Conservation (phyloP, 306 rosid genomes). For the Corylus avellana region DNA sequence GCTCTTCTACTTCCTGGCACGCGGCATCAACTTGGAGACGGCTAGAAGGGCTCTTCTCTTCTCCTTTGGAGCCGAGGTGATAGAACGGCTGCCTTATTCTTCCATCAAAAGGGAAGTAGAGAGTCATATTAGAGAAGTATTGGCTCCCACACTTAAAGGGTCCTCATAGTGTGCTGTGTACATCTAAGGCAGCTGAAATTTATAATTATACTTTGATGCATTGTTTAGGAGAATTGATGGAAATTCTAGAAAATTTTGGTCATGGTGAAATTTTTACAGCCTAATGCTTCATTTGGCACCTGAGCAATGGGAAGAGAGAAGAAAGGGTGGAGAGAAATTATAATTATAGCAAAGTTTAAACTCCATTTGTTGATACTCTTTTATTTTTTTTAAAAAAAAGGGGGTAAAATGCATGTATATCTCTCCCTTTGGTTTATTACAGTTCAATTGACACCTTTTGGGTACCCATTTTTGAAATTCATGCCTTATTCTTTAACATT, state of each 20-base stretch:
- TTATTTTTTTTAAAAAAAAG: not conserved
- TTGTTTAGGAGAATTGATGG: not conserved
- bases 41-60: slow-evolving; percentile 81
- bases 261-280: not conserved
- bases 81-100: slow-evolving; percentile 62
- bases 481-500: too few relatives aligned
- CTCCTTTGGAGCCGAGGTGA: slow-evolving; percentile 86
- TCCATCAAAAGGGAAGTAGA: slow-evolving; percentile 58
- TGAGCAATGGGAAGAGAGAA: slow-evolving; percentile 2
- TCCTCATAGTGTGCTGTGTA: slow-evolving; percentile 23
- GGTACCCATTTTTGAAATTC: too few relatives aligned
- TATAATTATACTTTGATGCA: not conserved
- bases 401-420: too few relatives aligned
- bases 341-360: not conserved
- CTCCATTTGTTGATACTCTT: not conserved
- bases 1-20: slow-evolving; percentile 80
- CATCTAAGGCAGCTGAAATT: too few relatives aligned
- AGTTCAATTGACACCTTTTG: too few relatives aligned
- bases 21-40: slow-evolving; percentile 67
- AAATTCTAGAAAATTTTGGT: slow-evolving; percentile 15
- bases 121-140: slow-evolving; percentile 51
- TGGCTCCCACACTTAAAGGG: slow-evolving; percentile 48
- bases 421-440: too few relatives aligned
- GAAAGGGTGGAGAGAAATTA: rapidly evolving
- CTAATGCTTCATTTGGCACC: slow-evolving; percentile 2